Evolutionary conservation across 2,329 filamentous ascomycete genomes (phyloP), one percentile per base, ranked within the genome.

Genomic region (Colletotrichum aenigma): DNA sequence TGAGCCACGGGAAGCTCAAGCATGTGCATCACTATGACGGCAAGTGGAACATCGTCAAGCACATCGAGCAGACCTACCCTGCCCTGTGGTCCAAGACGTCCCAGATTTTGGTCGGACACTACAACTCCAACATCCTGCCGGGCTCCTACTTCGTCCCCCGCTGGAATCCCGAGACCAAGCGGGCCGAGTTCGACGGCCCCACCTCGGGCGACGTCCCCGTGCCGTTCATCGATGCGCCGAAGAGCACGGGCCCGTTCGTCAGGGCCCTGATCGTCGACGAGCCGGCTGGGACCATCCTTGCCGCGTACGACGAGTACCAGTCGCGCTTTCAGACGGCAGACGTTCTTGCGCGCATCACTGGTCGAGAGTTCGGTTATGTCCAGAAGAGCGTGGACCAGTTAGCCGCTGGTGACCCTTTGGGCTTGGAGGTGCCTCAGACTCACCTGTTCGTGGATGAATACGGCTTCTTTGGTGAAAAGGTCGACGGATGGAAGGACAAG

Each of bases 221-320:
- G 7, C 36, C 72, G 6, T 66, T 89, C 62, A 83, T 88, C 65
- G 82, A 87, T 64, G 79, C 84, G 0, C 76, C 75, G 1, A 76
- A 78, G 3, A 86, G 86, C 2, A 87, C 86, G 0, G 88, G 88
- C 0, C 79, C 81, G 0, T 89, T 88, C 43, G 87, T 89, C 2
- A 81, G 80, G 13, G 84, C 86, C 0, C 79, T 90, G 28, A 56
- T 89, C 6, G 83, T 87, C 38, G 80, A 84, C 26, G 85, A 88
- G 66, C 79, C 78, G 0, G 76, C 84, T 0, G 83, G 85, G 0
- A 85, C 81, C 2, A 88, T 85, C 32, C 79, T 90, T 2, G 78
- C 89, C 2, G 88, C 87, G 1, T 89, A 87, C 70, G 85, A 88
- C 64, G 84, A 82, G 62, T 81, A 84, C 62, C 64, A 86, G 10